Evolutionary conservation across 345 rosid species (phyloP).

Genomic region (Eucalyptus globulus): DNA sequence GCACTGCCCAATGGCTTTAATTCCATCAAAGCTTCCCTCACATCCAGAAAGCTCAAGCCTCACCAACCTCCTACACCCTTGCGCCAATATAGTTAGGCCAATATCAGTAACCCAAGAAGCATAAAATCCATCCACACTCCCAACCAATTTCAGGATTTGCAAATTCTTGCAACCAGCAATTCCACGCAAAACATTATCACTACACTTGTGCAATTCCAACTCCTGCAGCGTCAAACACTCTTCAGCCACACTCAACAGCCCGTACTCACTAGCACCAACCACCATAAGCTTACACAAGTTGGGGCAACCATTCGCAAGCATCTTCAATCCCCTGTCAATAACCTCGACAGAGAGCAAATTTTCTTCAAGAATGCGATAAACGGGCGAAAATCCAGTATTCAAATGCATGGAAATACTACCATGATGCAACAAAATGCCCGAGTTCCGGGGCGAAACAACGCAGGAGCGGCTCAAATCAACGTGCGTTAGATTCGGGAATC

Average conservation of each 20-base stretch:
- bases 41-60: conserved; percentile 89
- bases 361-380: conserved; percentile 31
- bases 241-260: conserved; percentile 53
- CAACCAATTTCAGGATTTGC: conserved; percentile 73
- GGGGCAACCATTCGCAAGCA: conserved; percentile 45
- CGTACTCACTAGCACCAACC: conserved; percentile 57
- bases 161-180: conserved; percentile 76
- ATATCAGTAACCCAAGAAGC: conserved; percentile 66
- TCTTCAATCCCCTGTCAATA: conserved; percentile 47
- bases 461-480: conserved; percentile 52
- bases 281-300: conserved; percentile 62
- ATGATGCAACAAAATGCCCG: conserved; percentile 29
- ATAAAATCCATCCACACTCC: conserved; percentile 52
- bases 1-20: conserved; percentile 87
- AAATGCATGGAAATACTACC: conserved; percentile 23
- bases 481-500: conserved; percentile 66
- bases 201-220: conserved; percentile 67
- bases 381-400: conserved; percentile 19
- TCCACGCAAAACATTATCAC: conserved; percentile 58
- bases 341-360: conserved; percentile 47
- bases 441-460: conserved; percentile 32
- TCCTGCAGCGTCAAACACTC: conserved; percentile 71
- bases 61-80: conserved; percentile 82
- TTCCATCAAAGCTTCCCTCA: conserved; percentile 88
- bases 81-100: conserved; percentile 84